A percentile compares a stretch with the other conserved stretches of the same genome.
These are phyloP conservation scores for Bryum argenteum DNA, from an alignment of 225 moss, liverwort and hornwort species.

Conservation along the genomic window DNA sequence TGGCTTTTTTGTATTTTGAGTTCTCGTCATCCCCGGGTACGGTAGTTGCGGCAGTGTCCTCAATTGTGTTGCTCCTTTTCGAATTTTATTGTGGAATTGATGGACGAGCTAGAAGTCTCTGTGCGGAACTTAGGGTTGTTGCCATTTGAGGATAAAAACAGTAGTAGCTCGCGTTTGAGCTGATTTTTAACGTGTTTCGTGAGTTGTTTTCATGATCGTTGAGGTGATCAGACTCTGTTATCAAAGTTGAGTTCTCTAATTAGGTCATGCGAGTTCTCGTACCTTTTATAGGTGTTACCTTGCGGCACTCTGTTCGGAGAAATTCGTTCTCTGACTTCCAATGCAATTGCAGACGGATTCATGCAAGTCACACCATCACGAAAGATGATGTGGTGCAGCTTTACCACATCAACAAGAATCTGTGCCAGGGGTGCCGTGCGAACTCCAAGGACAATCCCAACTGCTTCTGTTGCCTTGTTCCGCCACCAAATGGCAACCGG, in stretches of 20 bases:
- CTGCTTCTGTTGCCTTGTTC: conserved; percentile 91
- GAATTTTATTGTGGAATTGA: conserved; percentile 15
- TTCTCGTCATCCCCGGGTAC: background rate
- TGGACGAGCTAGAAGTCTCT: conserved; percentile 33
- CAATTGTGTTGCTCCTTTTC: conserved; percentile 3
- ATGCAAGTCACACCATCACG: conserved; percentile 68
- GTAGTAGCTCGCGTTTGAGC: conserved; percentile 20
- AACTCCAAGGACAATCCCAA: conserved; percentile 93
- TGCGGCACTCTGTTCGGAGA: background rate
- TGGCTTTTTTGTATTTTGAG: background rate
- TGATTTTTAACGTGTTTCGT: conserved; percentile 24
- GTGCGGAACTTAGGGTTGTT: conserved; percentile 44
- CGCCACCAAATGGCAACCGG: conserved; percentile 79
- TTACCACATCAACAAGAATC: conserved; percentile 81
- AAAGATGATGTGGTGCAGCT: conserved; percentile 79
- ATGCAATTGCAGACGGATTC: conserved; percentile 66
- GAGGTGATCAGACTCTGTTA: conserved; percentile 13
- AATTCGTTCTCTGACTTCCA: background rate
- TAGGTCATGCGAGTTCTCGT: conserved; percentile 26
- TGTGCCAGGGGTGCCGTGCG: conserved; percentile 88
- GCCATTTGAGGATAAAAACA: background rate
- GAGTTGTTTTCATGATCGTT: background rate
- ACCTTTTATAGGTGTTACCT: background rate
- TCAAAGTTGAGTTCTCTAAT: conserved; percentile 10
- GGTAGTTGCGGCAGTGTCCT: conserved; percentile 21